Conservation (phyloP, 176 grass and related monocot genomes). For the Bromus sterilis region DNA sequence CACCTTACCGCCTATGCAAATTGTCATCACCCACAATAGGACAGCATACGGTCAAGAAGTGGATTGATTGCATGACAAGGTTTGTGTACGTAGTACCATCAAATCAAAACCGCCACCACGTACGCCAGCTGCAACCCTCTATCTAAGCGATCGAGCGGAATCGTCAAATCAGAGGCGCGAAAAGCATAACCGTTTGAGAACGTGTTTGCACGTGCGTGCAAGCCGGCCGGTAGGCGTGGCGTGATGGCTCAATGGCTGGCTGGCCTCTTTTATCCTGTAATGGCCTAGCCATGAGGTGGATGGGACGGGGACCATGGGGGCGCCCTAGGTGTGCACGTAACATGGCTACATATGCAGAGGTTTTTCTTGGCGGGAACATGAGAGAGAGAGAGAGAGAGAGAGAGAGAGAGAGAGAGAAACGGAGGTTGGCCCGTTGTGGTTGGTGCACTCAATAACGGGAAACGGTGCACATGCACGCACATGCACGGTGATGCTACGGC, state of each 20-base stretch:
- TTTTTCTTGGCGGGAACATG: background rate
- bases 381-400: background rate
- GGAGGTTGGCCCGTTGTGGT: conserved; percentile 17
- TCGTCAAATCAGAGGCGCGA: background rate
- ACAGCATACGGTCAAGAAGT: background rate
- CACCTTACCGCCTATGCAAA: background rate
- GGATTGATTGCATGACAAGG: background rate
- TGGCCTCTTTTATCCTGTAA: background rate
- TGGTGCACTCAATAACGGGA: conserved; percentile 19
- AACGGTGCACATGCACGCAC: conserved; percentile 39
- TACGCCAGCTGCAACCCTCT: background rate
- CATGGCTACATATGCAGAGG: conserved; percentile 22
- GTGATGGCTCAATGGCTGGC: no score
- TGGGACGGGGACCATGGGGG: background rate
- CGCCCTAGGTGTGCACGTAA: background rate
- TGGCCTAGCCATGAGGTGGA: background rate
- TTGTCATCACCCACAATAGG: no score
- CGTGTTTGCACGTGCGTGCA: conserved; percentile 1
- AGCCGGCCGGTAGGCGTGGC: background rate
- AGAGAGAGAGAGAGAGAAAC: background rate
- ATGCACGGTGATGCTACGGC: conserved; percentile 10
- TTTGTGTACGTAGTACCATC: no score
- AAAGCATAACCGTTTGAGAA: background rate
- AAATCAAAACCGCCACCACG: background rate
- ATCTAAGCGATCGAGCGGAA: background rate